Base-by-base conservation (phyloP, 106 monocot genomes). In the Apostasia ramifera region DNA sequence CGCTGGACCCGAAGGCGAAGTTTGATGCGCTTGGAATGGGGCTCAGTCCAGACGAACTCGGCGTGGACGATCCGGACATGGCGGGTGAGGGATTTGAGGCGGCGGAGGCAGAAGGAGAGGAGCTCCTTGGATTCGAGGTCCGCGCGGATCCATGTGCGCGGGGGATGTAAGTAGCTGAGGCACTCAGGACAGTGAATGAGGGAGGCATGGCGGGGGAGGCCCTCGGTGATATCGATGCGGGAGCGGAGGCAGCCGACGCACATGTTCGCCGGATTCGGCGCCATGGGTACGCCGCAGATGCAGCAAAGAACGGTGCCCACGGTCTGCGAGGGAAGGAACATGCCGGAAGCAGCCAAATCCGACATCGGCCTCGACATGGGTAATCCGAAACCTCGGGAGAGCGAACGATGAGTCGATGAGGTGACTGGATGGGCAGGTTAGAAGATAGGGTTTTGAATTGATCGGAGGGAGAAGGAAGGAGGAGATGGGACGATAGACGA, bases 21-120 rank as follows among this genome's bases (percentile, higher is more conserved):
- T 67, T 81, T 84, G 68, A 97, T 81, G 14, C 95, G 73, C 79
- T 92, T 97, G 52, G 89, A 92, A 76, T 97, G 95, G 56, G 95
- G 95, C 73, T 97, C 95, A 1, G 95, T 89, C 86, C 89, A 97
- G 55, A 85, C 66, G 78, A 90, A 85, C 73, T 82, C 89, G 58
- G 85, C 85, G 75, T 81, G 69, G 66, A 71, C 67, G 66, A 90
- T 68, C 59, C 70, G 68, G 44, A 82, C 69, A 49, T 58, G 47
- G 55, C 68, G 71, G 47, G 77, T 52, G 55, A 77, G 73, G 46
- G 60, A 59, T 44, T 62, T 53, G 63, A 80, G 67, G 48, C 68
- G 81, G 69, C 71, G 67, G 50, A 90, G 74, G 57, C 70, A 70
- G 78, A 82, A 70, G 55, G 81, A 39, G 66, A 89, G 77, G 71